Conservation (phyloP, 352 stramenopile species). For the Globisporangium nagaii region DNA sequence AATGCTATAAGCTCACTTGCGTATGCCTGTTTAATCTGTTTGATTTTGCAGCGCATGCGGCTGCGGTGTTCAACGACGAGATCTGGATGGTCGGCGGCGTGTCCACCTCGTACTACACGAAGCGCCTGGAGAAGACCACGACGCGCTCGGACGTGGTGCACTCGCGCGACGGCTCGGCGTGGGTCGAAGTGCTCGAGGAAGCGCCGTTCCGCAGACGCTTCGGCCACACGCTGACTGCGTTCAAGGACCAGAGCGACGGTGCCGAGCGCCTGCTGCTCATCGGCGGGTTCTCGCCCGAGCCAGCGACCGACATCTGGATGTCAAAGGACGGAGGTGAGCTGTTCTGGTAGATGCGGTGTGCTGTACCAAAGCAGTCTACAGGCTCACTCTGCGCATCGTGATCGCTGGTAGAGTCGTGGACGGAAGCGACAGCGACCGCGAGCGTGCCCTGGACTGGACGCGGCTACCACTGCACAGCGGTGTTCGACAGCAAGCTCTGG, state of each 20-base stretch:
- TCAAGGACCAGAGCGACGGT: conserved; percentile 42
- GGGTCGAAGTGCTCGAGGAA: conserved; percentile 66
- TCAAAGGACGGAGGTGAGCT: conserved; percentile 52
- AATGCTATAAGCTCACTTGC: not conserved
- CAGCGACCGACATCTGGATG: conserved; percentile 72
- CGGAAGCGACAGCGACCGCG: conserved; percentile 18
- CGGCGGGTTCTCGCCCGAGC: conserved; percentile 69
- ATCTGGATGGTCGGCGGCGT: conserved; percentile 75
- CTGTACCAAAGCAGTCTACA: no score
- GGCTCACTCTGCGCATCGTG: not conserved
- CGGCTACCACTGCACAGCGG: conserved; percentile 70
- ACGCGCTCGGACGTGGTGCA: conserved; percentile 60
- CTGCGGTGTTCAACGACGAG: conserved; percentile 44
- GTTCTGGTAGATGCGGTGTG: not conserved
- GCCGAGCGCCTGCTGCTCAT: conserved; percentile 54
- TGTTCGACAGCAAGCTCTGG: conserved; percentile 52
- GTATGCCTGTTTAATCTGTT: no score
- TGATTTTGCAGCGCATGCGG: conserved; percentile 44
- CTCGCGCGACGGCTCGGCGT: conserved; percentile 49
- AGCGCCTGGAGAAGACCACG: conserved; percentile 60
- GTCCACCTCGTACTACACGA: conserved; percentile 72
- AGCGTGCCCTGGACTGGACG: conserved; percentile 45
- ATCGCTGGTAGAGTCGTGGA: conserved; percentile 32
- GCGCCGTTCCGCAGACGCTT: conserved; percentile 66
- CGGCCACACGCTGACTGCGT: conserved; percentile 64